Conservation (phyloP, 306 rosid genomes). For the Rosa lucieae region DNA sequence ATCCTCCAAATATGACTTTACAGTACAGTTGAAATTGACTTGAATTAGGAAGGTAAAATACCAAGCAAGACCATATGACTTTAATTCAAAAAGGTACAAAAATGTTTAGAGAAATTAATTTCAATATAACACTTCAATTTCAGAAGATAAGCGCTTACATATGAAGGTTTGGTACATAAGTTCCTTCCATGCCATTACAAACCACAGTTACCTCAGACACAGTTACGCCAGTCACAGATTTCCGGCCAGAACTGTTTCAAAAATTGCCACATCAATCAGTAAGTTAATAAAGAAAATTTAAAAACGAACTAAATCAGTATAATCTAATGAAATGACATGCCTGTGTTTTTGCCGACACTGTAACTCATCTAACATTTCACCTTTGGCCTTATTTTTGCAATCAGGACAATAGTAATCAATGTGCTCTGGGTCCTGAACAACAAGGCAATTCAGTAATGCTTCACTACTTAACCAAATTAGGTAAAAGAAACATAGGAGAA, state of each 20-base stretch:
- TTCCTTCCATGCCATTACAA: slow-evolving; percentile 97
- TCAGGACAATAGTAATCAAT: slow-evolving; percentile 87
- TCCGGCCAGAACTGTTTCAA: slow-evolving; percentile 53
- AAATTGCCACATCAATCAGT: slow-evolving; percentile 23
- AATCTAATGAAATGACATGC: slow-evolving; percentile 44
- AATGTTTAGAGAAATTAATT: background rate
- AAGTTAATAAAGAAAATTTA: slow-evolving; percentile 9
- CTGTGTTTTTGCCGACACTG: slow-evolving; percentile 42
- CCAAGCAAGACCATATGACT: background rate
- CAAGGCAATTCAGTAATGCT: slow-evolving; percentile 19
- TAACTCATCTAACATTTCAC: slow-evolving; percentile 39
- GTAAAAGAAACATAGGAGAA: slow-evolving; percentile 21
- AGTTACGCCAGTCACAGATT: slow-evolving; percentile 30
- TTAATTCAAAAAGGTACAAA: background rate
- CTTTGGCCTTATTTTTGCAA: slow-evolving; percentile 54
- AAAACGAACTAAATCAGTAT: slow-evolving; percentile 14
- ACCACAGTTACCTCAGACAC: slow-evolving; percentile 51
- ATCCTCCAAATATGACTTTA: background rate
- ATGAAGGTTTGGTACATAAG: slow-evolving; percentile 74
- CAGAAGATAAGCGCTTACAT: slow-evolving; percentile 58
- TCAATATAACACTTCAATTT: slow-evolving; percentile 7
- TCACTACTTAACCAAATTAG: slow-evolving; percentile 12
- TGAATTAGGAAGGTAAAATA: background rate
- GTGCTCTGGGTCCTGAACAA: slow-evolving; percentile 68
- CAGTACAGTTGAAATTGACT: background rate